phyloP scores from a whole-genome alignment of 495 filamentous ascomycete genomes.

The Xylaria nigripes region DNA sequence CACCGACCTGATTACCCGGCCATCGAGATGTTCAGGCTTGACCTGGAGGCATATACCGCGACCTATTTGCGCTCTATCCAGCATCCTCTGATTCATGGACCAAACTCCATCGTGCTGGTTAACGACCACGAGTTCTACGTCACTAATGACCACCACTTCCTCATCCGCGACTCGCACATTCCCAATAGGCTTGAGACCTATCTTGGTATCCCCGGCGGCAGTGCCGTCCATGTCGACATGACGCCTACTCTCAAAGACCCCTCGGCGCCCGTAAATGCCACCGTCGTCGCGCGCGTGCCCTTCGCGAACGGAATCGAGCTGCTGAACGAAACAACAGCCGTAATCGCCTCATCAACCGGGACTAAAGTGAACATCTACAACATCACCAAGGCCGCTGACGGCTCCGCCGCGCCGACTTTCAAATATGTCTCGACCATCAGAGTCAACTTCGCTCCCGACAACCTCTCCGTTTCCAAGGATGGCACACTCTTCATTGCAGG shows the following conservation, averaged over 20 bases:
- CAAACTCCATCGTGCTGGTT: conserved; percentile 49
- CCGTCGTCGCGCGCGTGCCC: conserved; percentile 13
- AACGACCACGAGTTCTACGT: conserved; percentile 46
- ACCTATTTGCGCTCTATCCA: conserved; percentile 41
- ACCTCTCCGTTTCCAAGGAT: conserved; percentile 31
- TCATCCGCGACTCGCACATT: conserved; percentile 8
- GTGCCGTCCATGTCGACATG: conserved; percentile 33
- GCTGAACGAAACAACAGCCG: conserved; percentile 32
- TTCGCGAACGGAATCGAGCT: conserved; percentile 23
- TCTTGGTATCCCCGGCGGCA: conserved; percentile 26
- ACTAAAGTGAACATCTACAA: conserved; percentile 30
- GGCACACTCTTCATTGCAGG: conserved; percentile 36
- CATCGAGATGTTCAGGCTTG: conserved; percentile 52
- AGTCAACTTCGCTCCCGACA: conserved; percentile 33
- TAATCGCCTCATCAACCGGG: conserved; percentile 28
- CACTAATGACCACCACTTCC: conserved; percentile 51
- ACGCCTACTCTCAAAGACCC: conserved; percentile 32
- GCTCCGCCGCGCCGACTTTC: conserved; percentile 11
- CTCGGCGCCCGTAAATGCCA: conserved; percentile 14
- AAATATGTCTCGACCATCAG: conserved; percentile 15
- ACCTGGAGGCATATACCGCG: conserved; percentile 24
- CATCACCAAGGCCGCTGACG: conserved; percentile 6
- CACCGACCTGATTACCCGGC: conserved; percentile 16
- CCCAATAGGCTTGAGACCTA: conserved; percentile 30
- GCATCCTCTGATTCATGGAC: conserved; percentile 43